phyloP scores from a whole-genome alignment of 2,329 filamentous ascomycete species.

The Metarhizium rileyi region DNA sequence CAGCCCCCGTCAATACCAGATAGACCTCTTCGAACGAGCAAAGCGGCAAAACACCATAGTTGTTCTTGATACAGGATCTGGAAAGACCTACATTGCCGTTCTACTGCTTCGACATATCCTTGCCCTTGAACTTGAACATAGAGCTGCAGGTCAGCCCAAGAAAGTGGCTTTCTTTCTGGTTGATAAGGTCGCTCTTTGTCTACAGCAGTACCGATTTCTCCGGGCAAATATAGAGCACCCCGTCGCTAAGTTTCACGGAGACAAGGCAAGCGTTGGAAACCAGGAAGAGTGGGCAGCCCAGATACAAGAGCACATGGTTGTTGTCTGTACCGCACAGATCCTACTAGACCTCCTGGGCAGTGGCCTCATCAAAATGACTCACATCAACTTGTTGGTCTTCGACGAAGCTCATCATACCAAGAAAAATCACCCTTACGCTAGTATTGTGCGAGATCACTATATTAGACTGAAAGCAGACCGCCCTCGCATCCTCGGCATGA shows the following conservation, averaged over 20 bases:
- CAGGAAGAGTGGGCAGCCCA: slow-evolving; percentile 41
- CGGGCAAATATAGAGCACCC: slow-evolving; percentile 70
- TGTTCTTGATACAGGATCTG: slow-evolving; percentile 88
- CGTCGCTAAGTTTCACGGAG: slow-evolving; percentile 67
- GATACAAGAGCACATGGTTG: slow-evolving; percentile 59
- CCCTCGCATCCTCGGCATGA: slow-evolving; percentile 90
- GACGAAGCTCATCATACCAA: slow-evolving; percentile 97
- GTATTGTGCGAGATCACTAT: slow-evolving; percentile 85
- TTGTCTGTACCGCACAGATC: slow-evolving; percentile 89
- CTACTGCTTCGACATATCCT: slow-evolving; percentile 70
- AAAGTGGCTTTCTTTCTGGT: slow-evolving; percentile 82
- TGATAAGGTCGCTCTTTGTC: slow-evolving; percentile 80
- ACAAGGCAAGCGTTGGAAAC: slow-evolving; percentile 37
- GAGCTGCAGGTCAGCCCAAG: slow-evolving; percentile 46
- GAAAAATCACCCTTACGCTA: slow-evolving; percentile 82
- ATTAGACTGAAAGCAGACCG: slow-evolving; percentile 36
- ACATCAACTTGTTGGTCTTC: slow-evolving; percentile 85
- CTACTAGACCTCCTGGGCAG: slow-evolving; percentile 68
- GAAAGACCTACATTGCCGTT: slow-evolving; percentile 93
- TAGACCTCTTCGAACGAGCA: slow-evolving; percentile 82
- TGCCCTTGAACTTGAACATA: slow-evolving; percentile 64
- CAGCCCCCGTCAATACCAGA: slow-evolving; percentile 79
- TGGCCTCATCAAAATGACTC: slow-evolving; percentile 68
- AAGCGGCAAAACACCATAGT: slow-evolving; percentile 82
- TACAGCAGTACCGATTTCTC: slow-evolving; percentile 79